Percentiles rank a stretch among this genome's conserved stretches.
phyloP scores from a whole-genome alignment of 345 rosid genomes.

The Gossypium rotundifolium region DNA sequence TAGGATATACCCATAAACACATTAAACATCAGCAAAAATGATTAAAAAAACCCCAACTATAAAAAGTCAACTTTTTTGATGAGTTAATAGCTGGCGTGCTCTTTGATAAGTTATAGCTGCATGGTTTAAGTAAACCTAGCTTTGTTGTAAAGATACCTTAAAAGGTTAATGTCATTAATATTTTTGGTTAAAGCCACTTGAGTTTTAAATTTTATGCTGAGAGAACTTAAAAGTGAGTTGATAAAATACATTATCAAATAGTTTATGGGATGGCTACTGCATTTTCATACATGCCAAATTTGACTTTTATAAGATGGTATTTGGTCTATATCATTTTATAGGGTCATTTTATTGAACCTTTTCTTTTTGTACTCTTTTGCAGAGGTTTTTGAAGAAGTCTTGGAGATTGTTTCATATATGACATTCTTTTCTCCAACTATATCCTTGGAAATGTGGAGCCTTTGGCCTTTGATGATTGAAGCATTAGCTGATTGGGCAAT shows the following conservation, averaged over 20 bases:
- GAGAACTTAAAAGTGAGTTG: not conserved
- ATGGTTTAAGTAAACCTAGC: not conserved
- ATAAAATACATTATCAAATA: not conserved
- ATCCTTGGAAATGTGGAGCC: constrained; percentile 94
- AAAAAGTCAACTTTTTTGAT: not conserved
- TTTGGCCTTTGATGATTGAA: constrained; percentile 96
- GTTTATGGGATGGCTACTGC: not conserved
- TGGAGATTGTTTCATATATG: constrained; percentile 99
- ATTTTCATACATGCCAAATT: not conserved
- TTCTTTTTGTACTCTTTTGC: constrained; percentile 20
- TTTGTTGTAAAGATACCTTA: not conserved
- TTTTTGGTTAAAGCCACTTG: not conserved
- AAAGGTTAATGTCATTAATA: not conserved
- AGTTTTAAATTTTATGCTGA: not conserved
- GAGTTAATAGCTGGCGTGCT: not conserved
- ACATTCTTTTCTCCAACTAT: constrained; percentile 92
- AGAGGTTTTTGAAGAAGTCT: constrained; percentile 99
- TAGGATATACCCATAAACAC: not conserved
- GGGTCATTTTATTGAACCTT: not conserved
- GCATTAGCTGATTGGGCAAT: constrained; percentile 97
- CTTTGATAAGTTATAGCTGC: not conserved
- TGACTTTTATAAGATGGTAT: not conserved
- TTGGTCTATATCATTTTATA: not conserved
- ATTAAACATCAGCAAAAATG: not conserved
- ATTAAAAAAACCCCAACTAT: not conserved